These are phyloP conservation scores for Boletus rex-veris DNA, from an alignment of 768 basidiomycete species.

Conservation along the genomic window DNA sequence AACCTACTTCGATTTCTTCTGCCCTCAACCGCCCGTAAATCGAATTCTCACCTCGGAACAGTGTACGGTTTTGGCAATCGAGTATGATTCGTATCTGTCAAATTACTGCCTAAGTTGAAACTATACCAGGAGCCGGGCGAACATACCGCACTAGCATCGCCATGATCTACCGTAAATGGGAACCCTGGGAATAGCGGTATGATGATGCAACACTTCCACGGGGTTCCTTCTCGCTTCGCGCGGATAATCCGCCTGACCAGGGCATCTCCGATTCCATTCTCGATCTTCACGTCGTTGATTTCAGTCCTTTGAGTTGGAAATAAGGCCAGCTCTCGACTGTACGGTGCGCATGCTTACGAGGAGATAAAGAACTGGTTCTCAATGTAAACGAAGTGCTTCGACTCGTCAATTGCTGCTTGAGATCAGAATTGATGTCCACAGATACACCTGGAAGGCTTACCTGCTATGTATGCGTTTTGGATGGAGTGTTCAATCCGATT, in stretches of 20 bases:
- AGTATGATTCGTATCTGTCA: constrained; percentile 85
- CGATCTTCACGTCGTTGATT: constrained; percentile 79
- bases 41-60: constrained; percentile 84
- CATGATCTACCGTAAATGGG: constrained; percentile 87
- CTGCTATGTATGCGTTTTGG: constrained; percentile 91
- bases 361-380: constrained; percentile 94
- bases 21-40: constrained; percentile 84
- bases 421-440: neutral
- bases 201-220: constrained; percentile 91
- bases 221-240: constrained; percentile 74
- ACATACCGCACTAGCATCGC: constrained; percentile 87
- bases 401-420: constrained; percentile 76
- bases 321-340: neutral
- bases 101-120: neutral
- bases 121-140: neutral
- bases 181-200: constrained; percentile 94
- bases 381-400: constrained; percentile 98
- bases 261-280: constrained; percentile 94
- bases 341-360: constrained; percentile 50
- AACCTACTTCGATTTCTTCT: constrained; percentile 79
- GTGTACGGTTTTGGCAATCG: constrained; percentile 90
- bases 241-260: constrained; percentile 87
- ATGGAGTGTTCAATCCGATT: constrained; percentile 87
- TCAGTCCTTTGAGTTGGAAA: constrained; percentile 54
- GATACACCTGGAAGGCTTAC: constrained; percentile 34